Base-by-base conservation (phyloP, 805 yeast species). In the Lipomyces spencermartinsiae region DNA sequence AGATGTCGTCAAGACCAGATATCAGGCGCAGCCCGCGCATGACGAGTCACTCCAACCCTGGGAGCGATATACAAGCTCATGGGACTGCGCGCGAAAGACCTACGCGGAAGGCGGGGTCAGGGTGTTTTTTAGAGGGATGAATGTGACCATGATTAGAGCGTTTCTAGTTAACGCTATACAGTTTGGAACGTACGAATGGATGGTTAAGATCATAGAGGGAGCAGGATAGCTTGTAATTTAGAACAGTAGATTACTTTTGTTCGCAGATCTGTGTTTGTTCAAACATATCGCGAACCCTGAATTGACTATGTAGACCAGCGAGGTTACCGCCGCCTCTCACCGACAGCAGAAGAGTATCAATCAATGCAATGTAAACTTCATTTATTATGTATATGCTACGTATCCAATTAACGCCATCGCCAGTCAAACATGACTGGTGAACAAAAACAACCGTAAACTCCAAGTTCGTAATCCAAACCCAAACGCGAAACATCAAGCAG, bases 151-250 rank as follows among this genome's bases (percentile, higher is more conserved):
- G 64, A 34, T 73, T 35, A 60, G 75, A 46, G 75, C 75, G 34
- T 73, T 73, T 53, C 49, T 74, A 4, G 75, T 73, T 8, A 73
- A 73, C 53, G 74, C 75, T 29, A 71, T 67, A 4, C 75, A 73
- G 67, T 73, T 73, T 64, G 72, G 71, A 4, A 67, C 69, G 9
- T 73, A 73, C 46, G 75, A 73, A 55, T 64, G 68, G 65, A 61
- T 68, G 61, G 71, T 71, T 19, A 62, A 53, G n/a, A 49, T 63
- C 6, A 35, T 68, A 12, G 66, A 68, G 7, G 37, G 58, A 29
- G 33, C 7, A 51, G 53, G n/a, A 43, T 8, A 33, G 19, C 16
- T 1, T 43, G 22, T 16, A 43, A 39, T 39, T 39, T 39, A n/a
- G 22, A 35, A 10, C 39, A 35, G 14, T 37, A 37, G 43, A 35